Percentiles rank a stretch among this genome's conserved stretches.
Evolutionary conservation across 2,329 filamentous ascomycete species (phyloP).

Genomic region (Aspergillus luchuensis): DNA sequence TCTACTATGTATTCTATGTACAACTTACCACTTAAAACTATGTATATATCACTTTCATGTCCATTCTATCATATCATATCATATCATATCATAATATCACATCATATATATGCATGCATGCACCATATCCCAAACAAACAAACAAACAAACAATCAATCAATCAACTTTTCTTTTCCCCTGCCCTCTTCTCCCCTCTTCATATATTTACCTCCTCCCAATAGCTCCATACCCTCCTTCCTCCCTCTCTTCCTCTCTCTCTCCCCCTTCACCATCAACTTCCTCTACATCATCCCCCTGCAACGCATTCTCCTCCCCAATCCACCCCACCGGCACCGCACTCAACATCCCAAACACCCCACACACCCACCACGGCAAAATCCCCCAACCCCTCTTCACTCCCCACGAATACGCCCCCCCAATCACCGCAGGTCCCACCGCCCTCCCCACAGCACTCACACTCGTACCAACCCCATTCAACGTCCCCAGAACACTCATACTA

Average conservation of each 20-base stretch:
- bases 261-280: slow-evolving; percentile 27
- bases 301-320: slow-evolving; percentile 72
- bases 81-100: no score
- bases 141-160: no score
- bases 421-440: slow-evolving; percentile 73
- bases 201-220: not conserved
- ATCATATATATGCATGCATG: no score
- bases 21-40: no score
- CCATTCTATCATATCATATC: no score
- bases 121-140: no score
- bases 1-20: no score
- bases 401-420: slow-evolving; percentile 72
- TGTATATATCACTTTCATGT: no score
- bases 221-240: slow-evolving; percentile 9
- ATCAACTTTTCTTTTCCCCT: no score
- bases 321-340: slow-evolving; percentile 73
- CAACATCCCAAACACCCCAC: slow-evolving; percentile 64
- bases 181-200: no score
- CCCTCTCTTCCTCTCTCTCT: not conserved
- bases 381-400: slow-evolving; percentile 72
- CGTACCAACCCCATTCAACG: slow-evolving; percentile 87
- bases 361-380: slow-evolving; percentile 79
- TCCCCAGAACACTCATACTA: slow-evolving; percentile 76
- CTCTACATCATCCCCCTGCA: slow-evolving; percentile 47
- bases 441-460: slow-evolving; percentile 78